A percentile compares a stretch with the other conserved stretches of the same genome.
These are phyloP conservation scores for Yarrowia sp. DNA, from an alignment of 805 yeast genomes.

Conservation along the genomic window DNA sequence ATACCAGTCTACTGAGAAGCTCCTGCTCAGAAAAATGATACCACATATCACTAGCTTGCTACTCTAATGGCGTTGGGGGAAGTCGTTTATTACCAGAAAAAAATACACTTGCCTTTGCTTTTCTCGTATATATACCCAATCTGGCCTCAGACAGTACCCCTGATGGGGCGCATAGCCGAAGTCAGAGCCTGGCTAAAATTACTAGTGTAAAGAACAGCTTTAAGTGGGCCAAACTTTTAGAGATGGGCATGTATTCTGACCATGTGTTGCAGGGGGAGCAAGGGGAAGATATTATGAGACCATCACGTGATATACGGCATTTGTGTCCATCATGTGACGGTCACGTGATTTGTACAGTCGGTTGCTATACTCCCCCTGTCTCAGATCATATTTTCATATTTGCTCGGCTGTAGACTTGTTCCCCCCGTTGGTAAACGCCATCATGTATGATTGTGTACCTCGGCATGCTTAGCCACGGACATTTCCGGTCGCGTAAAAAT, in stretches of 20 bases:
- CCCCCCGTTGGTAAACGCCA: neutral
- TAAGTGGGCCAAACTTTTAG: neutral
- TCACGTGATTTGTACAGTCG: neutral
- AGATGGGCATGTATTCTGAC: no score
- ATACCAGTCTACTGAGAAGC: no score
- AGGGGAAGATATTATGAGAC: no score
- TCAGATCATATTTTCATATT: neutral
- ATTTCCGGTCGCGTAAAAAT: slow-evolving; percentile 1
- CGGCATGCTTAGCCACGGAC: neutral
- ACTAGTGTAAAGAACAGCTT: neutral
- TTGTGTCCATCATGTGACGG: neutral
- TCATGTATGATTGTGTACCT: neutral
- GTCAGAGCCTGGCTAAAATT: neutral
- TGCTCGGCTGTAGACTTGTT: neutral
- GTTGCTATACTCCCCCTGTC: neutral
- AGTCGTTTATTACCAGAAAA: no score
- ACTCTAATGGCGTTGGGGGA: no score
- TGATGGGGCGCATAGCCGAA: slow-evolving; percentile 20
- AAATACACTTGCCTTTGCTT: no score
- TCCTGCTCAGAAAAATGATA: no score
- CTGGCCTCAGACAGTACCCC: slow-evolving; percentile 8
- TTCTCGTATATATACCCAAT: slow-evolving; percentile 13
- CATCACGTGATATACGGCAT: neutral
- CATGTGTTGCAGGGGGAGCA: no score
- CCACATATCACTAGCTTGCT: no score